Conservation (phyloP, 345 rosid species). For the Salix purpurea region DNA sequence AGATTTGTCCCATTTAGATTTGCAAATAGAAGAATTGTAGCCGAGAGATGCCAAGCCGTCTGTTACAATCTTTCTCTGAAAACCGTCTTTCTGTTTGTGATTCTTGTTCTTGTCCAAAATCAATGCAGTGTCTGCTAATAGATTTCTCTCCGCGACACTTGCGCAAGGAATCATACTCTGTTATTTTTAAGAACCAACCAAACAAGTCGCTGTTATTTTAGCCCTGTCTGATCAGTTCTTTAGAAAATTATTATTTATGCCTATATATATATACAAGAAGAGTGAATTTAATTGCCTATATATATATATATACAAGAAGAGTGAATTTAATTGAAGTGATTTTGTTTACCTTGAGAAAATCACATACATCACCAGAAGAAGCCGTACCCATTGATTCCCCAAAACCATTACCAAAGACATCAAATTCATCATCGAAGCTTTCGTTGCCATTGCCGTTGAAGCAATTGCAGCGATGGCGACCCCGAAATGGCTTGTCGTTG, state of each 20-base stretch:
- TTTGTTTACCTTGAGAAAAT: constrained; percentile 64
- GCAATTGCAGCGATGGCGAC: constrained; percentile 91
- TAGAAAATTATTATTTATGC: background rate
- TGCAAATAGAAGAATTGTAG: constrained; percentile 77
- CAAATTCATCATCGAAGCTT: constrained; percentile 82
- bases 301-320: background rate
- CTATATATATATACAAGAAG: background rate
- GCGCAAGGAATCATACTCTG: constrained; percentile 79
- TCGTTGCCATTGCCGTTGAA: constrained; percentile 72
- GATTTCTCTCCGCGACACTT: constrained; percentile 63
- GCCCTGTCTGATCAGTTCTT: background rate
- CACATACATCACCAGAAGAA: constrained; percentile 41
- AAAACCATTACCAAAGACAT: constrained; percentile 43
- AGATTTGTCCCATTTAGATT: constrained; percentile 87
- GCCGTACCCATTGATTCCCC: constrained; percentile 40
- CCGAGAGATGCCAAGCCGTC: constrained; percentile 58
- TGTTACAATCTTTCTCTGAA: constrained; percentile 52
- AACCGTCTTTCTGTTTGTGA: constrained; percentile 61
- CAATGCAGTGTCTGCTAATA: constrained; percentile 72
- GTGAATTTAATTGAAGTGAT: background rate
- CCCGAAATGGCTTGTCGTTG: constrained; percentile 62
- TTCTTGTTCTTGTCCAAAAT: constrained; percentile 76
- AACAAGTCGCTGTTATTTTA: background rate
- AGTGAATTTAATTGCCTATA: background rate
- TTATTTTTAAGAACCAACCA: background rate